Evolutionary conservation across 2,329 filamentous ascomycete species (phyloP).

Genomic region (Cladobotryum mycophilum): DNA sequence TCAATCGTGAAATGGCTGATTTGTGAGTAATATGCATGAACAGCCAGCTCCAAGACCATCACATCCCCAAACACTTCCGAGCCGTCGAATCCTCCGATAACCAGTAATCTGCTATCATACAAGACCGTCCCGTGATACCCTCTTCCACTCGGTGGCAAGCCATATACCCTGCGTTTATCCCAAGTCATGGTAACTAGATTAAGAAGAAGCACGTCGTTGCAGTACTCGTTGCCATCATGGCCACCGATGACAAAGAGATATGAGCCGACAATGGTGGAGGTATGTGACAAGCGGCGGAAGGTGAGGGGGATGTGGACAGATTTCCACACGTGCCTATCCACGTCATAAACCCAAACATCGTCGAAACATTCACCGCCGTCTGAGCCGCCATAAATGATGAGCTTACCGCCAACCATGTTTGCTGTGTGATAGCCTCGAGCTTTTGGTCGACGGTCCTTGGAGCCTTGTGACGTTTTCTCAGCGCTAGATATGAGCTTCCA

Average conservation of each 20-base stretch:
- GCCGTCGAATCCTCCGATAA: conserved; percentile 64
- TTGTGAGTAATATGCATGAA: conserved; percentile 67
- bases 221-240: conserved; percentile 64
- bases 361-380: conserved; percentile 67
- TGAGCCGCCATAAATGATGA: conserved; percentile 65
- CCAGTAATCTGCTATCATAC: conserved; percentile 57
- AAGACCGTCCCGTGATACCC: conserved; percentile 63
- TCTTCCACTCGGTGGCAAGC: conserved; percentile 53
- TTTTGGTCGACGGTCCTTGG: conserved; percentile 46
- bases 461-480: conserved; percentile 26
- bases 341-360: conserved; percentile 68
- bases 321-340: conserved; percentile 56
- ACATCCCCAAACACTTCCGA: conserved; percentile 62
- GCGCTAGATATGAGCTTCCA: conserved; percentile 58
- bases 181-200: conserved; percentile 71
- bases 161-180: conserved; percentile 61
- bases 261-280: conserved; percentile 61
- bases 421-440: conserved; percentile 65
- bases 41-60: conserved; percentile 60
- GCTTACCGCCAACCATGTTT: conserved; percentile 66
- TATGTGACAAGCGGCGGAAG: conserved; percentile 61
- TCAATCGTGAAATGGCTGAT: conserved; percentile 68
- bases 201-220: conserved; percentile 60
- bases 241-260: conserved; percentile 66
- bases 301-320: conserved; percentile 52